These are phyloP conservation scores for Hibiscus mutabilis DNA, from an alignment of 345 rosid genomes.

Conservation along the genomic window DNA sequence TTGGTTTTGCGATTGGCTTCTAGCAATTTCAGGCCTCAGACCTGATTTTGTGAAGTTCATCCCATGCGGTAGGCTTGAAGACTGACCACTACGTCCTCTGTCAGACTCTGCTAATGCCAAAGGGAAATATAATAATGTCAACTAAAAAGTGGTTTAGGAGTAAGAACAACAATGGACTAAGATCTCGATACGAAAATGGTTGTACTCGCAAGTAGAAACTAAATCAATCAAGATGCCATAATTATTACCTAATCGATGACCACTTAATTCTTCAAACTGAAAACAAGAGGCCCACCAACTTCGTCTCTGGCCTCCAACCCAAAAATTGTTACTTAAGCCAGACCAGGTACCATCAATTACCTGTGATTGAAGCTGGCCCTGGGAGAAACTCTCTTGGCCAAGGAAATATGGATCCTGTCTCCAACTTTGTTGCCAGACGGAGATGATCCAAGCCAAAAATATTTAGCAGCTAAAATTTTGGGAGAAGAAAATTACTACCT, in stretches of 20 bases:
- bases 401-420: constrained; percentile 87
- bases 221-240: constrained; percentile 3
- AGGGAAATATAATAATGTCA: constrained; percentile 24
- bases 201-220: background rate
- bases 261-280: constrained; percentile 49
- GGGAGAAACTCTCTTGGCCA: constrained; percentile 67
- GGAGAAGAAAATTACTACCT: constrained; percentile 20
- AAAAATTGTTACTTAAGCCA: constrained; percentile 39
- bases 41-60: constrained; percentile 40
- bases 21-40: constrained; percentile 46
- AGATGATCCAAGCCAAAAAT: constrained; percentile 34
- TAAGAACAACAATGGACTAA: background rate
- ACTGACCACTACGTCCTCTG: constrained; percentile 42
- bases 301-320: constrained; percentile 62
- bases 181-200: background rate
- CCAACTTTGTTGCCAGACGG: constrained; percentile 97
- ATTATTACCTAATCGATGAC: constrained; percentile 60
- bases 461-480: constrained; percentile 25
- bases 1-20: constrained; percentile 49
- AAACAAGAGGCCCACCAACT: constrained; percentile 39
- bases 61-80: constrained; percentile 51
- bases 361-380: constrained; percentile 58
- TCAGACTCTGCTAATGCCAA: constrained; percentile 55
- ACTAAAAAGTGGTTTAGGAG: background rate
- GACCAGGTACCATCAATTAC: constrained; percentile 5